Conservation (phyloP, 345 rosid species). For the Populus deltoides region DNA sequence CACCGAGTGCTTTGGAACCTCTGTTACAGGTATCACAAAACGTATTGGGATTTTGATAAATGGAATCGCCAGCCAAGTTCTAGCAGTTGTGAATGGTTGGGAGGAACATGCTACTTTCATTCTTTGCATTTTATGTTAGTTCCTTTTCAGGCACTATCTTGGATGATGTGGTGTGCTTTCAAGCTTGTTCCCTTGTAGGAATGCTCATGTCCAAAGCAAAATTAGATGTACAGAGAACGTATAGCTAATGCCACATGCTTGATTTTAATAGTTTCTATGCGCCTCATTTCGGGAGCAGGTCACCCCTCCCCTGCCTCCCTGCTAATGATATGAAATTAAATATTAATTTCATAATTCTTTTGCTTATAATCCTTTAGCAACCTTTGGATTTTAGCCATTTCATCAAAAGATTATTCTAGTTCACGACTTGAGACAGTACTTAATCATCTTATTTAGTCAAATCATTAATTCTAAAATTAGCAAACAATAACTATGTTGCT, state of each 20-base stretch:
- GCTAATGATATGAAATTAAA: no score
- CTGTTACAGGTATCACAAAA: constrained; percentile 48
- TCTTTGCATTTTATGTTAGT: neutral
- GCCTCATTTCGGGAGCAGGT: no score
- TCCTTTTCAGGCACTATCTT: neutral
- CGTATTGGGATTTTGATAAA: constrained; percentile 35
- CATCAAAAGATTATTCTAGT: no score
- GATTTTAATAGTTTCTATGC: neutral
- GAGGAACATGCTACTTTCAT: neutral
- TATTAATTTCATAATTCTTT: no score
- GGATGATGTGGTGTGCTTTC: neutral
- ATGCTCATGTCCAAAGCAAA: neutral
- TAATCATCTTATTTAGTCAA: no score
- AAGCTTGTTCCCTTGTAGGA: neutral
- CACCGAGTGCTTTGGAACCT: constrained; percentile 75
- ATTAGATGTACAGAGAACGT: constrained; percentile 19
- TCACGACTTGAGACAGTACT: no score
- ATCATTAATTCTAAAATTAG: no score
- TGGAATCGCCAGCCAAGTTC: neutral
- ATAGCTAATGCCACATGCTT: neutral
- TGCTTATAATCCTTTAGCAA: no score
- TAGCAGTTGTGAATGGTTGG: neutral
- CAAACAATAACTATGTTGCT: no score
- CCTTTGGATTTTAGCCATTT: no score
- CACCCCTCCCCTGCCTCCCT: no score